These are phyloP conservation scores for Kwoniella shandongensis DNA, from an alignment of 768 basidiomycete genomes.

Conservation along the genomic window DNA sequence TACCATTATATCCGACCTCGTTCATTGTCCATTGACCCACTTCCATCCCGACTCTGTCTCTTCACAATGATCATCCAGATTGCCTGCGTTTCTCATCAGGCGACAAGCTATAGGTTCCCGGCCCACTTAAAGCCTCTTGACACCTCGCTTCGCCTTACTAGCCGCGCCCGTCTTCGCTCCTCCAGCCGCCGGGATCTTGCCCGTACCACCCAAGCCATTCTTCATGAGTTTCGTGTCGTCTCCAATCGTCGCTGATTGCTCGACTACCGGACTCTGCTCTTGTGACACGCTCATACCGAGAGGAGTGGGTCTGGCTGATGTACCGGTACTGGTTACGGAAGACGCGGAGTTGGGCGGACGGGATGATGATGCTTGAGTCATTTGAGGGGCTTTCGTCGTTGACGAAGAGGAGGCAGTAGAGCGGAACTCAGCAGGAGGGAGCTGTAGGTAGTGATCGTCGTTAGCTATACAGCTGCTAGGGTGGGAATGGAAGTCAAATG, in stretches of 20 bases:
- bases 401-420: constrained; percentile 6
- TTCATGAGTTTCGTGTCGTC: constrained; percentile 23
- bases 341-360: constrained; percentile 18
- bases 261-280: constrained; percentile 31
- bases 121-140: constrained; percentile 35
- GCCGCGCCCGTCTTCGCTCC: constrained; percentile 18
- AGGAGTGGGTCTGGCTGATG: constrained; percentile 26
- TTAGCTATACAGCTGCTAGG: no score
- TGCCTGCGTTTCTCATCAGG: no score
- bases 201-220: constrained; percentile 4
- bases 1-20: no score
- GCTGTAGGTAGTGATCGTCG: constrained; percentile 21
- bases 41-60: no score
- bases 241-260: constrained; percentile 10
- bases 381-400: constrained; percentile 3
- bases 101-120: no score
- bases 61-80: no score
- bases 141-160: constrained; percentile 41
- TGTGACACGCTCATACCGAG: constrained; percentile 29
- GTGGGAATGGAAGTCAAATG: no score
- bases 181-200: not conserved
- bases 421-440: constrained; percentile 17
- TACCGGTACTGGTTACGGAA: constrained; percentile 10
- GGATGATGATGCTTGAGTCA: constrained; percentile 9
- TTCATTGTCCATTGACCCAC: no score